These are phyloP conservation scores for Chlamydomonas sphaeroides DNA, from an alignment of 139 green algal species.

Conservation along the genomic window DNA sequence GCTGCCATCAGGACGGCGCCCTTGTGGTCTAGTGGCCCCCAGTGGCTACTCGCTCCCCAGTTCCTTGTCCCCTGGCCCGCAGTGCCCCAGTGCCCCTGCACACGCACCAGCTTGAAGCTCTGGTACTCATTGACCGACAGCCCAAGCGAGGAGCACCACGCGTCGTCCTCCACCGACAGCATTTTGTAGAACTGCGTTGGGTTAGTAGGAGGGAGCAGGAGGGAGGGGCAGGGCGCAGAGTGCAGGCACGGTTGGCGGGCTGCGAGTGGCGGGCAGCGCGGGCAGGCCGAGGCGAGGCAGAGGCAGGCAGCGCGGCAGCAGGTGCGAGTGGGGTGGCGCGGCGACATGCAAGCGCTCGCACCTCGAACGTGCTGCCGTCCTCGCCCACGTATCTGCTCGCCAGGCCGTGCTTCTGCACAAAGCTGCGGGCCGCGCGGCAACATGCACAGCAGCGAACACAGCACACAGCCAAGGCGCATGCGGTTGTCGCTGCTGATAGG, in stretches of 20 bases:
- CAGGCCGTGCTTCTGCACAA: constrained; percentile 33
- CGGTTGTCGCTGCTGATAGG: too few species aligned
- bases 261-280: too few species aligned
- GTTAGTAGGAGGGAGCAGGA: too few species aligned
- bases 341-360: neutral
- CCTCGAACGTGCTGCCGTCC: constrained; percentile 3
- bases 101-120: constrained; percentile 36
- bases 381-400: constrained; percentile 18
- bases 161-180: constrained; percentile 23
- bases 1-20: too few species aligned
- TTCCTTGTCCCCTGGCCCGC: too few species aligned
- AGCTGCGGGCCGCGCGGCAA: constrained; percentile 8
- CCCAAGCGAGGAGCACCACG: constrained; percentile 38
- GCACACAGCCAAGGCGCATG: too few species aligned
- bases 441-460: too few species aligned
- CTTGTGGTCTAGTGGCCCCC: neutral
- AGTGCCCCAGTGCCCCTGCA: too few species aligned
- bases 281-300: too few species aligned
- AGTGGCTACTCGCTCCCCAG: neutral
- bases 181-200: constrained; percentile 35
- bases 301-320: too few species aligned
- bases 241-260: too few species aligned
- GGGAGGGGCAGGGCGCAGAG: too few species aligned
- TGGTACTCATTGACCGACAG: constrained; percentile 42
- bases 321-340: neutral